Base-by-base conservation (phyloP, 805 yeast genomes). In the Tanozyma kutaoensis region DNA sequence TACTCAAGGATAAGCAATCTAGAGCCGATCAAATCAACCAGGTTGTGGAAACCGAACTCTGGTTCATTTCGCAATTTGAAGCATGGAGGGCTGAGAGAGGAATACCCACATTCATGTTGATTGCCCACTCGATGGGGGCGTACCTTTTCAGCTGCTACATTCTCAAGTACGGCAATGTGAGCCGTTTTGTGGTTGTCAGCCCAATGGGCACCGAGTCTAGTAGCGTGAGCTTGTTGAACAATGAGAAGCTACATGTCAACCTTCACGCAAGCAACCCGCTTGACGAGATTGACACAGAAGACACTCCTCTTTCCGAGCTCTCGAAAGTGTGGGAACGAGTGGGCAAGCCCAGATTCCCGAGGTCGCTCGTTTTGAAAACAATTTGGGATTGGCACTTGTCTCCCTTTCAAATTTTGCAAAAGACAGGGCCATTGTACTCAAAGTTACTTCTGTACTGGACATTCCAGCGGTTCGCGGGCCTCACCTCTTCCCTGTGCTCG, bases 151-250 rank as follows among this genome's bases (percentile, higher is more conserved):
- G 60, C 29, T 56, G 63, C 32, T 58, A 58, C 33, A 37, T 58
- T 14, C 40, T 58, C 55, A 58, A 58, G 36, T 55, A 55, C 32
- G 52, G 53, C 27, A 40, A 42, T 8, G 57, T 43, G 16, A 42
- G 30, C 23, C 44, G 35, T 20, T 47, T 39, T 23, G 38, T 50
- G 20, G 28, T 47, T 12, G 59, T 58, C 4, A 56, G 63, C 35
- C 64, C 65, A 4, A 51, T 58, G 62, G 65, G 65, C 4, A 56
- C 65, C 1, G 65, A 58, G 30, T 45, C 62, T 10, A 55, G 51
- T 28, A 38, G 38, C 17, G 31, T 36, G 12, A 56, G 63, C 31
- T 48, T 58, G 34, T 38, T 58, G 15, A 55, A 44, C 28, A 35
- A 46, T 29, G 40, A 41, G 20, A 35, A 42, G 23, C 45, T 44